A percentile compares a stretch with the other conserved stretches of the same genome.
Conservation (phyloP, 495 filamentous ascomycete genomes). For the Arthonia radiata region DNA sequence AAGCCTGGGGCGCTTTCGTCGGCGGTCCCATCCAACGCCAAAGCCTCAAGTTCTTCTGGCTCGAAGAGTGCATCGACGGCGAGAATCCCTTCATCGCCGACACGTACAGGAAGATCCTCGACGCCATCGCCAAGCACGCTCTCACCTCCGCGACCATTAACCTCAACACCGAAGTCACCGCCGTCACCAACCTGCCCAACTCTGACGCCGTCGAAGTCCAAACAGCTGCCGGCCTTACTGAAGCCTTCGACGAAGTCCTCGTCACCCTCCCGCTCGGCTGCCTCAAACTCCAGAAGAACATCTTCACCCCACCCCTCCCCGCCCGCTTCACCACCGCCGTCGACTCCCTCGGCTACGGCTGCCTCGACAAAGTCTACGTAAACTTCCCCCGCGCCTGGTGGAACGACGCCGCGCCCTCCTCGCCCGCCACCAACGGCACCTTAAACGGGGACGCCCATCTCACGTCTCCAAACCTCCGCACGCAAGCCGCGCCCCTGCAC, state of each 20-base stretch:
- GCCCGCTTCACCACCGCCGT: slow-evolving; percentile 43
- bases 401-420: slow-evolving; percentile 11
- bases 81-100: slow-evolving; percentile 76
- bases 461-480: not conserved
- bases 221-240: slow-evolving; percentile 23
- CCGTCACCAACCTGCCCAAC: slow-evolving; percentile 15
- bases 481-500: slow-evolving; percentile 12
- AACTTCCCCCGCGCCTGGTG: slow-evolving; percentile 56
- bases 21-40: slow-evolving; percentile 54
- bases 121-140: slow-evolving; percentile 37
- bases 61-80: slow-evolving; percentile 89
- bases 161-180: slow-evolving; percentile 29
- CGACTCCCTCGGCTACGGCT: slow-evolving; percentile 55
- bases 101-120: slow-evolving; percentile 58
- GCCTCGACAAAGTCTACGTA: slow-evolving; percentile 79
- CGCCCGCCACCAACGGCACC: slow-evolving; percentile 1
- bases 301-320: slow-evolving; percentile 50
- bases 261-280: slow-evolving; percentile 72
- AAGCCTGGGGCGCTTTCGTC: slow-evolving; percentile 73
- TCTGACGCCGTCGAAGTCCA: slow-evolving; percentile 32
- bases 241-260: slow-evolving; percentile 57
- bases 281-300: slow-evolving; percentile 48
- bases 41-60: slow-evolving; percentile 74
- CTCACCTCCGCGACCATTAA: slow-evolving; percentile 36
- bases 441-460: not conserved